Base-by-base conservation (phyloP, 1,284 basidiomycete species). In the Trametes pubescens region DNA sequence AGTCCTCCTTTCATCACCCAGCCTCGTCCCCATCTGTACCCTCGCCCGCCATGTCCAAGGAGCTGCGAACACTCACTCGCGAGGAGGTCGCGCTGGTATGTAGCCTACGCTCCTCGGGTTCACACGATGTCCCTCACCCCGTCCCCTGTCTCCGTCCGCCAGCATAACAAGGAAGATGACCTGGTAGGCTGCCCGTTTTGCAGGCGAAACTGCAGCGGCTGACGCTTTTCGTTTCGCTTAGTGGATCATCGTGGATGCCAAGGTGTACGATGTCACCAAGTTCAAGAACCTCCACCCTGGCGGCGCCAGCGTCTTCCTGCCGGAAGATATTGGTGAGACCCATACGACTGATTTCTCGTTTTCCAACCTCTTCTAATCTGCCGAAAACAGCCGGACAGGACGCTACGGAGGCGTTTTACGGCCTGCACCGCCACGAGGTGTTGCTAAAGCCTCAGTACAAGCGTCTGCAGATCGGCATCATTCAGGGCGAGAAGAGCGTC, bases 181-280 rank as follows among this genome's bases (percentile, higher is more conserved):
- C 79, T 90, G 53, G 82, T 84, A 53, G 48, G 24, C 55, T 29
- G 10, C 2, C 26, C 21, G 16, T 18, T 8, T 22, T 8, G 14
- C 4, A 32, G 14, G 24, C 48, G 26, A 10, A 16, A 26, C 13
- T 6, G 14, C 21, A 3, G 22, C 46, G 9, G 35, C 37, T 44
- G 16, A 51, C 51, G 26, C n/a, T 3, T 24, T 16, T 21, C 38
- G 7, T 11, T 54, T 44, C 43, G 8, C 16, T 3, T 67, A 91
- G 89, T 96, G 93, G 92, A 80, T 95, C 66, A 86, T 95, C 65
- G 84, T 96, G 68, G 93, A 96, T 74, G 83, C 88, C 46, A 91
- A 90, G 73, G 93, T 96, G 34, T 95, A 90, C 75, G 89, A 94
- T 76, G 80, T 95, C 32, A 86, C 88, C 62, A 89, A 87, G 70